Base-by-base conservation (phyloP, 768 basidiomycete species). In the Russula foetens region DNA sequence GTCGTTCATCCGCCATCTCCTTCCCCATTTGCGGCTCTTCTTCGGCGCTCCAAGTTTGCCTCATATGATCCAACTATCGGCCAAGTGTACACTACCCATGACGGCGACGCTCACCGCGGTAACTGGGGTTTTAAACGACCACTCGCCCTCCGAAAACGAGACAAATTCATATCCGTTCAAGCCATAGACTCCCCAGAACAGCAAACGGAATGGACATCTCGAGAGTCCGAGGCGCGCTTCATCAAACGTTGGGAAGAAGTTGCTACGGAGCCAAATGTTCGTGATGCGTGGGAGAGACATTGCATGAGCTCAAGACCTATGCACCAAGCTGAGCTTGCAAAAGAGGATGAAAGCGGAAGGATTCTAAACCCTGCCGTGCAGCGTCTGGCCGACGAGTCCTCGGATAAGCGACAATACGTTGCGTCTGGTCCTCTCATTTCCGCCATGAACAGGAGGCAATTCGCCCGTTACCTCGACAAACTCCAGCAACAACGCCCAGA, bases 91-190 rank as follows among this genome's bases (percentile, higher is more conserved):
- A 81, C 84, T 17, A 75, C 90, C 0, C 79, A 81, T 48, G 79
- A 81, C 23, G 85, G 86, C 45, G 79, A 89, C 69, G 83, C 85
- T 14, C 77, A 85, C 66, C 82, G 90, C 28, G 89, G 90, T 56
- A 81, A 92, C 75, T 95, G 84, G 81, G 92, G 92, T 24, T 75
- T 94, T 63, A 95, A 95, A 72, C 85, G 91, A 0, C 86, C 90
- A 24, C 81, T 93, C 24, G 76, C 88, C 2, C 74, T 86, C 48
- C 81, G 85, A 55, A 80, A 83, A 33, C 80, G 80, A 48, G 77
- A 82, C 62, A 81, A 83, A 12, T 82, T 79, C 67, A 82, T 93
- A 60, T 82, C 84, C 21, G 77, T 92, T 28, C 75, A 78, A 52
- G 75, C 82, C 1, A 82, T 88, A 70, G 91, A 93, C 69, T 82